Evolutionary conservation across 1,284 basidiomycete species (phyloP).

Genomic region (Athelia psychrophila): DNA sequence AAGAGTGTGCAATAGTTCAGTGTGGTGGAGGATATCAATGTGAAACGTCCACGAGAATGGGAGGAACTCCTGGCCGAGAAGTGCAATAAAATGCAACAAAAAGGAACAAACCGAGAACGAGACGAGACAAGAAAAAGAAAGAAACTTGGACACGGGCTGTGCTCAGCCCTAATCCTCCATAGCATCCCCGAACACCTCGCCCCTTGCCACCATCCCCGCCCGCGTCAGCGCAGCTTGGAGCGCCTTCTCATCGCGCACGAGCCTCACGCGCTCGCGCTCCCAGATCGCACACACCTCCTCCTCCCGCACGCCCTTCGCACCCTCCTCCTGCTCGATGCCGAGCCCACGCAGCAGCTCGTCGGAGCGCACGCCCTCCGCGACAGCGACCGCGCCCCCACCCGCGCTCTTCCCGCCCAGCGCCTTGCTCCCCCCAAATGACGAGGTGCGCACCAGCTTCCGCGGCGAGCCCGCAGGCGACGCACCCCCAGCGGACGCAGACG

Average conservation of each 20-base stretch:
- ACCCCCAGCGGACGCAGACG: constrained; percentile 22
- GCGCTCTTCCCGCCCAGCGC: constrained; percentile 34
- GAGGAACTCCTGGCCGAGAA: no score
- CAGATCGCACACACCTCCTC: constrained; percentile 71
- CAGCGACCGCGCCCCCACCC: constrained; percentile 46
- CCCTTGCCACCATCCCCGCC: constrained; percentile 16
- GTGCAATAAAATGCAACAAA: no score
- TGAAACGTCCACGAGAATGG: no score
- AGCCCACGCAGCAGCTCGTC: constrained; percentile 67
- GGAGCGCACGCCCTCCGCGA: constrained; percentile 54
- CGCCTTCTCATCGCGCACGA: constrained; percentile 52
- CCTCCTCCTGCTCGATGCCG: constrained; percentile 35
- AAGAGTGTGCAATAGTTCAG: no score
- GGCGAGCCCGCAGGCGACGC: constrained; percentile 23
- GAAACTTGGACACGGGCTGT: no score
- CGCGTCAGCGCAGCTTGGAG: constrained; percentile 17
- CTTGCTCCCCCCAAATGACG: constrained; percentile 51
- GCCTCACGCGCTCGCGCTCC: constrained; percentile 56
- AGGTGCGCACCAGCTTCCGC: constrained; percentile 49
- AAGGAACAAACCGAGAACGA: no score
- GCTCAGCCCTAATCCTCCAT: constrained; percentile 41
- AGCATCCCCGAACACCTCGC: constrained; percentile 50
- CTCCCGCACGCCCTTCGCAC: constrained; percentile 45
- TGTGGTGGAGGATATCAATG: no score
- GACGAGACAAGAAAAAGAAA: no score